Evolutionary conservation across 176 grass and related monocot genomes (phyloP).

Genomic region (Aegilops longissima): DNA sequence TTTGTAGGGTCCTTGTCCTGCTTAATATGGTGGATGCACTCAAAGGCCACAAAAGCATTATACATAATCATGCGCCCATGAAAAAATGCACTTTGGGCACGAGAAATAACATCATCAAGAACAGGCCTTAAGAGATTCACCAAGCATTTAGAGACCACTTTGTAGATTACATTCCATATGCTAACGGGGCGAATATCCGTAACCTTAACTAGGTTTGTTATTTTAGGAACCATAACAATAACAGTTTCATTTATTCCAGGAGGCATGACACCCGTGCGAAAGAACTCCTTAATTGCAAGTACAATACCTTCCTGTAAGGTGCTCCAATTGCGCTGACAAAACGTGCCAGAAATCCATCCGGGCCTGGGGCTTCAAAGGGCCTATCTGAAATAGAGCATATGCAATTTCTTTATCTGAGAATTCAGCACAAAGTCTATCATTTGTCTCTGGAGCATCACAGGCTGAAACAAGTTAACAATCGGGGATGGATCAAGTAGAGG

Average conservation of each 20-base stretch:
- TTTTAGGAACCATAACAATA: background rate
- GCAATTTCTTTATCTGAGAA: background rate
- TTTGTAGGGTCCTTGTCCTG: background rate
- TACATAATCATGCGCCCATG: background rate
- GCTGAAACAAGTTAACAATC: background rate
- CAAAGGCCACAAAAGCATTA: background rate
- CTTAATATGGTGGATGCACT: background rate
- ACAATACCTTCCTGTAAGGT: background rate
- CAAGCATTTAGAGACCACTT: too few relatives aligned
- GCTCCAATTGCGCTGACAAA: background rate
- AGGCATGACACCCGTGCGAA: background rate
- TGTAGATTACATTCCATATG: too few relatives aligned
- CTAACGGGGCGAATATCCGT: too few relatives aligned
- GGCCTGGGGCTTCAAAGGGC: background rate
- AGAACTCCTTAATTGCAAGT: too few relatives aligned
- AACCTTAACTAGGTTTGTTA: background rate
- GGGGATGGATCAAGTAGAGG: background rate
- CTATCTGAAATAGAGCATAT: too few relatives aligned
- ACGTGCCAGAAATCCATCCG: background rate
- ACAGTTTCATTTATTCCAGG: background rate
- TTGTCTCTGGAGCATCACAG: background rate
- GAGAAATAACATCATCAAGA: background rate
- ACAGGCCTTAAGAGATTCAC: background rate
- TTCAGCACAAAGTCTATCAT: background rate
- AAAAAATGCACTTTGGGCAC: background rate